These are phyloP conservation scores for Colletotrichum sp. DNA, from an alignment of 2,329 filamentous ascomycete genomes.

Conservation along the genomic window DNA sequence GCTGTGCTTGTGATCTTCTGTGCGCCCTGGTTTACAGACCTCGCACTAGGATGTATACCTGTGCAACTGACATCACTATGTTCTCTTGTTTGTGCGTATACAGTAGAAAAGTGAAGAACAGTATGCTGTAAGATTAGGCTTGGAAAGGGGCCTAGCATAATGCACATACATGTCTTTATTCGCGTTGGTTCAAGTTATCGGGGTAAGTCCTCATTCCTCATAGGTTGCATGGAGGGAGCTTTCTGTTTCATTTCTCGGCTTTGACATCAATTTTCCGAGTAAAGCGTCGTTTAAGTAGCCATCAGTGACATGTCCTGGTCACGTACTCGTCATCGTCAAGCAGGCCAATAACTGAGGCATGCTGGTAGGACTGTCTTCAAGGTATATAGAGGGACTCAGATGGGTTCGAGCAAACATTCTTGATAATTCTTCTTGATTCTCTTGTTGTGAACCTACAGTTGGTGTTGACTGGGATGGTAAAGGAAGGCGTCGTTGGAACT, in stretches of 20 bases:
- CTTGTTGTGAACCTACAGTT: not conserved
- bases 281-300: not conserved
- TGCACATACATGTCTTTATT: no score
- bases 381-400: not conserved
- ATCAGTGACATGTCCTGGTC: not conserved
- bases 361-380: not conserved
- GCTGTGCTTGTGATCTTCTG: not conserved
- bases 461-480: not conserved
- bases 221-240: no score
- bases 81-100: no score
- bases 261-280: rapidly evolving
- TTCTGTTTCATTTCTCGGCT: not conserved
- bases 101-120: no score
- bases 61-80: not conserved
- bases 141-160: no score
- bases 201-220: not conserved
- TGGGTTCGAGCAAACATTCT: not conserved
- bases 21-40: not conserved
- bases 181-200: not conserved
- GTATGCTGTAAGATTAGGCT: no score
- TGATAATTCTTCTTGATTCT: not conserved
- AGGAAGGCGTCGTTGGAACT: not conserved
- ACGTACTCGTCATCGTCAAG: not conserved
- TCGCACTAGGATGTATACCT: not conserved
- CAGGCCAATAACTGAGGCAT: not conserved